These are phyloP conservation scores for Chaetothyriales sp. DNA, from an alignment of 2,329 filamentous ascomycete species.

Conservation along the genomic window DNA sequence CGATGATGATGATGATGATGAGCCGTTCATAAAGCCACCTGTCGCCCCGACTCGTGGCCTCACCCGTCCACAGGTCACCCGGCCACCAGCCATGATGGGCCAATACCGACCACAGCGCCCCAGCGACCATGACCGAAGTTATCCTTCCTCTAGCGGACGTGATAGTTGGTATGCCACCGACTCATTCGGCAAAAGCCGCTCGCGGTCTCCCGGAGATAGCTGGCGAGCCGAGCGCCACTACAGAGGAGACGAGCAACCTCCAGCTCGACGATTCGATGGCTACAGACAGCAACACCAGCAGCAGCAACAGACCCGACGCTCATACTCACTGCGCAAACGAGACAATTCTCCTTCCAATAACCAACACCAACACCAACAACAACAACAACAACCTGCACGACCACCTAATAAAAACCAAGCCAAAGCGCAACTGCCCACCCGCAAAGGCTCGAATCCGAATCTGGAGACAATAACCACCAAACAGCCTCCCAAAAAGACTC, in stretches of 20 bases:
- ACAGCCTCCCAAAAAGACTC: neutral
- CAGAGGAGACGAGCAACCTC: neutral
- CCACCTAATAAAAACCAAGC: neutral
- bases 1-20: conserved; percentile 20
- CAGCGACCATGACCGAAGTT: neutral
- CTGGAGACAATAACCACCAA: neutral
- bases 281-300: neutral
- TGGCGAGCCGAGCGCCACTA: neutral
- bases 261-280: conserved; percentile 5
- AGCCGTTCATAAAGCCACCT: conserved; percentile 18
- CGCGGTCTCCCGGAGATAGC: conserved; percentile 6
- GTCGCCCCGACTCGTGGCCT: conserved; percentile 3
- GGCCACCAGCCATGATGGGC: neutral
- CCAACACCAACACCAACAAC: neutral
- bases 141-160: neutral
- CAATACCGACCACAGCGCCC: neutral
- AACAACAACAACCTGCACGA: neutral
- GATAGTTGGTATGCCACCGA: conserved; percentile 11
- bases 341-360: neutral
- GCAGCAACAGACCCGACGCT: too few species aligned
- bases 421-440: conserved; percentile 2
- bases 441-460: conserved; percentile 5
- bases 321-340: neutral
- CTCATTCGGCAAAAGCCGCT: conserved; percentile 11
- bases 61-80: neutral